phyloP scores from a whole-genome alignment of 2,329 filamentous ascomycete genomes.

The Sporothrix globosa region DNA sequence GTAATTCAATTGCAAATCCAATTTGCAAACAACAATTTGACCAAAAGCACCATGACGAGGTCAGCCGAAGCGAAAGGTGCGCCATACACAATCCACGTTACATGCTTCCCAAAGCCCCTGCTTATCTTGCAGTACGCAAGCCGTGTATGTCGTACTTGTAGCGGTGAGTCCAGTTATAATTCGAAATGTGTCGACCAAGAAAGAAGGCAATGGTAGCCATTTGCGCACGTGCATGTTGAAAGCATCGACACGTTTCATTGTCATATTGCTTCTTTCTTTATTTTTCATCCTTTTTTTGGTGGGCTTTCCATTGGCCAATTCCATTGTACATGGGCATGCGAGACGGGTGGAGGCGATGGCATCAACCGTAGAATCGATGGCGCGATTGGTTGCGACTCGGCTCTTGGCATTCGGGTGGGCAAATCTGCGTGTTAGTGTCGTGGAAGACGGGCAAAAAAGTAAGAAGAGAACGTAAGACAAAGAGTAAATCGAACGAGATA shows the following conservation, averaged over 20 bases:
- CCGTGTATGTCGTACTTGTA: neutral
- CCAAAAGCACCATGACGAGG: neutral
- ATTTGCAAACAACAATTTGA: neutral
- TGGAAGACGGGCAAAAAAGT: slow-evolving; percentile 15
- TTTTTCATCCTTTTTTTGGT: neutral
- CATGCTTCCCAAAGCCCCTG: neutral
- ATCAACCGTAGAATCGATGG: slow-evolving; percentile 41
- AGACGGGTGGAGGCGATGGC: slow-evolving; percentile 34
- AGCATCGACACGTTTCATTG: neutral
- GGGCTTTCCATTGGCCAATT: slow-evolving; percentile 17
- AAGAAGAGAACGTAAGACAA: neutral
- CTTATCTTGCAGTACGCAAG: slow-evolving; percentile 19
- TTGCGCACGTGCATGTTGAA: neutral
- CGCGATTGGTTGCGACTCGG: slow-evolving; percentile 38
- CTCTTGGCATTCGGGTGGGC: neutral
- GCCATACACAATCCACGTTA: neutral
- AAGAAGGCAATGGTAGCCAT: neutral
- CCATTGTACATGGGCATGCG: neutral
- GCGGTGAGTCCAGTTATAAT: slow-evolving; percentile 19
- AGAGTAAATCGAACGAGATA: neutral
- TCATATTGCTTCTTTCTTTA: neutral
- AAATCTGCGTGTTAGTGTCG: slow-evolving; percentile 8
- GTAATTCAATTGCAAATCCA: neutral
- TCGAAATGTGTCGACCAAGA: neutral
- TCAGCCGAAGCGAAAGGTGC: neutral